phyloP scores from a whole-genome alignment of 1,139 yeast genomes.

The Sugiyamaella novakii region DNA sequence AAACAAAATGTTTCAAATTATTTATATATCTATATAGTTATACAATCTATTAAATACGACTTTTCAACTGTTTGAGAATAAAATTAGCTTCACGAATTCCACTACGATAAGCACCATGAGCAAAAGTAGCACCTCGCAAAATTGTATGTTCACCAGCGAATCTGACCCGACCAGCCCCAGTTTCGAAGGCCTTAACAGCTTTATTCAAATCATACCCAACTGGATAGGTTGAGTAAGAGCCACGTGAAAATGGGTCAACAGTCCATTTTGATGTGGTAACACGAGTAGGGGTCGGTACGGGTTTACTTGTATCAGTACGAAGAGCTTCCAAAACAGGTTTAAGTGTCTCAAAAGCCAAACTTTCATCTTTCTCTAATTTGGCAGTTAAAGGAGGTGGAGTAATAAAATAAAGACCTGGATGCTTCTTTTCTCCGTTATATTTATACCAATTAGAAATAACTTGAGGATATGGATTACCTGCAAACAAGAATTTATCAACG shows the following conservation, averaged over 20 bases:
- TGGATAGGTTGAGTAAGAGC: constrained; percentile 70
- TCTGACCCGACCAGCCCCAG: constrained; percentile 59
- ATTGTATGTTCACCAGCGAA: constrained; percentile 89
- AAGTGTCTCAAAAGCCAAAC: constrained; percentile 49
- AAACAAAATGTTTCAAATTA: neutral
- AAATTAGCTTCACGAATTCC: constrained; percentile 69
- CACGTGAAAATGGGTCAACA: constrained; percentile 65
- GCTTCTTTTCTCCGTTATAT: constrained; percentile 37
- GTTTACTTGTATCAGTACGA: constrained; percentile 30
- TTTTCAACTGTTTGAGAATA: constrained; percentile 23
- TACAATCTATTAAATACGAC: constrained; percentile 19
- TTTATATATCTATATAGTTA: too few relatives aligned
- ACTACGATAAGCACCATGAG: constrained; percentile 81
- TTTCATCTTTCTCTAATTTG: constrained; percentile 49
- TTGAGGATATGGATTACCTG: constrained; percentile 47
- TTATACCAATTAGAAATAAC: constrained; percentile 49
- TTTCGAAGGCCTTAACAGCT: constrained; percentile 55
- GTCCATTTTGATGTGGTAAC: constrained; percentile 69
- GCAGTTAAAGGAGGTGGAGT: constrained; percentile 53
- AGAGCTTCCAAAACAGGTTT: constrained; percentile 48
- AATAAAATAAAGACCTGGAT: constrained; percentile 32
- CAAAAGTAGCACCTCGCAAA: constrained; percentile 79
- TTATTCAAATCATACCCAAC: constrained; percentile 71
- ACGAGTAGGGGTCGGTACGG: constrained; percentile 54
- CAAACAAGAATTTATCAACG: constrained; percentile 54